Evolutionary conservation across 495 filamentous ascomycete genomes (phyloP).

Genomic region (Penicillium argentinense): DNA sequence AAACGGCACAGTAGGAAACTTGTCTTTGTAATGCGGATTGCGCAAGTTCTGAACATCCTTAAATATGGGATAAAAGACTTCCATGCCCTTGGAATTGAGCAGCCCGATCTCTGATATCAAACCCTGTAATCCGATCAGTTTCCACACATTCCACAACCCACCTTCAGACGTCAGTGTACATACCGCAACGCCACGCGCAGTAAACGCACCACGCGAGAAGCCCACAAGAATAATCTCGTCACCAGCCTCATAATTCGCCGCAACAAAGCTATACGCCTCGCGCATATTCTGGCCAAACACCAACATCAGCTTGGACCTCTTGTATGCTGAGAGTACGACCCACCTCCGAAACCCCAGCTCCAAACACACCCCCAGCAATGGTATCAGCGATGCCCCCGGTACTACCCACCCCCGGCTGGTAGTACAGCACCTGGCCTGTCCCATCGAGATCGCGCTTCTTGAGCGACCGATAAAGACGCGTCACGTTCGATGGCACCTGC

Average conservation of each 20-base stretch:
- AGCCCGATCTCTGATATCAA: slow-evolving; percentile 63
- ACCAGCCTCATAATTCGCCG: slow-evolving; percentile 63
- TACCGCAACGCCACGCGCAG: slow-evolving; percentile 56
- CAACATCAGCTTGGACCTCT: background rate
- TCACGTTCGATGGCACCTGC: slow-evolving; percentile 45
- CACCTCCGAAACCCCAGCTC: slow-evolving; percentile 47
- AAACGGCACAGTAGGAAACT: slow-evolving; percentile 57
- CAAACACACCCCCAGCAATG: slow-evolving; percentile 51
- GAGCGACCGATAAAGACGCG: slow-evolving; percentile 40
- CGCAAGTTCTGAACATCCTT: slow-evolving; percentile 60
- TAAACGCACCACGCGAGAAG: slow-evolving; percentile 75
- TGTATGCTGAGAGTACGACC: too few relatives aligned
- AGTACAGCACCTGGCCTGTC: slow-evolving; percentile 50
- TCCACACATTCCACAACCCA: background rate
- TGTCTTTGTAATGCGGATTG: slow-evolving; percentile 51
- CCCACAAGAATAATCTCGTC: slow-evolving; percentile 72
- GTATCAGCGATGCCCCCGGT: slow-evolving; percentile 40
- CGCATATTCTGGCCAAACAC: slow-evolving; percentile 53
- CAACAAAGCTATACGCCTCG: slow-evolving; percentile 65
- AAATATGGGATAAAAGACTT: slow-evolving; percentile 63
- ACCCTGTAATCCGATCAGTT: slow-evolving; percentile 34
- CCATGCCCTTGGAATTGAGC: slow-evolving; percentile 62
- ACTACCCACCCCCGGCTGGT: slow-evolving; percentile 55
- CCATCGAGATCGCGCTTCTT: slow-evolving; percentile 24
- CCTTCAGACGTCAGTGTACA: background rate